Evolutionary conservation across 345 rosid genomes (phyloP).

Genomic region (Conringia planisiliqua): DNA sequence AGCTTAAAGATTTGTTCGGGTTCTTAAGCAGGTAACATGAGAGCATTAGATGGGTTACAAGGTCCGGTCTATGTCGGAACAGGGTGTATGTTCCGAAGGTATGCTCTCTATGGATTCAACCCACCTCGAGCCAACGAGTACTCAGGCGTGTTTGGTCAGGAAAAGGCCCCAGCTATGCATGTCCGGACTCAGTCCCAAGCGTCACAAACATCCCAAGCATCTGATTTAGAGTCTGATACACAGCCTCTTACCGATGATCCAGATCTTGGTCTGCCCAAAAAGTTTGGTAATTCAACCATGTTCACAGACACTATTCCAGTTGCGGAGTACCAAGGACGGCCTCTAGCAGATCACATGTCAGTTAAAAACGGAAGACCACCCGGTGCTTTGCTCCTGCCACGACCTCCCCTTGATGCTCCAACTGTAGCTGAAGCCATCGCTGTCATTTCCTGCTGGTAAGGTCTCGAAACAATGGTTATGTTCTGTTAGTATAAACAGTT

Average conservation of each 20-base stretch:
- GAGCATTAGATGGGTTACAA: conserved; percentile 92
- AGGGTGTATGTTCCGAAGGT: conserved; percentile 89
- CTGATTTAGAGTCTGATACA: conserved; percentile 54
- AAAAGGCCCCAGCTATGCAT: conserved; percentile 42
- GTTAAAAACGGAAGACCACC: conserved; percentile 98
- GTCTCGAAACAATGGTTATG: not conserved
- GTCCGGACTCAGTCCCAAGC: conserved; percentile 34
- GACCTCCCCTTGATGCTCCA: conserved; percentile 84
- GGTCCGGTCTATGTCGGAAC: conserved; percentile 96
- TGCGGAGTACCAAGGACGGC: conserved; percentile 90
- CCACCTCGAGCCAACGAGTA: conserved; percentile 95
- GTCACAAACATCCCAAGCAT: conserved; percentile 26
- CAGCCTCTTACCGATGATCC: conserved; percentile 67
- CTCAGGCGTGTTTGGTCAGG: conserved; percentile 60
- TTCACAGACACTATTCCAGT: conserved; percentile 74
- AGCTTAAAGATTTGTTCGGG: not conserved
- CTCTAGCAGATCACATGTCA: conserved; percentile 83
- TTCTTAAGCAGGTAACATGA: conserved; percentile 58
- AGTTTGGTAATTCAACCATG: conserved; percentile 70
- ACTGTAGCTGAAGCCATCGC: conserved; percentile 98
- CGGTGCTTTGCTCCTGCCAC: conserved; percentile 72
- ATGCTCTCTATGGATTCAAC: conserved; percentile 82
- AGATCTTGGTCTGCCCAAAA: conserved; percentile 63
- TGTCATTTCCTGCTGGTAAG: conserved; percentile 88
- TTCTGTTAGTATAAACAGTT: not conserved